Percentiles rank a stretch among this genome's conserved stretches.
Conservation (phyloP, 306 rosid genomes). For the Cucumis hystrix region DNA sequence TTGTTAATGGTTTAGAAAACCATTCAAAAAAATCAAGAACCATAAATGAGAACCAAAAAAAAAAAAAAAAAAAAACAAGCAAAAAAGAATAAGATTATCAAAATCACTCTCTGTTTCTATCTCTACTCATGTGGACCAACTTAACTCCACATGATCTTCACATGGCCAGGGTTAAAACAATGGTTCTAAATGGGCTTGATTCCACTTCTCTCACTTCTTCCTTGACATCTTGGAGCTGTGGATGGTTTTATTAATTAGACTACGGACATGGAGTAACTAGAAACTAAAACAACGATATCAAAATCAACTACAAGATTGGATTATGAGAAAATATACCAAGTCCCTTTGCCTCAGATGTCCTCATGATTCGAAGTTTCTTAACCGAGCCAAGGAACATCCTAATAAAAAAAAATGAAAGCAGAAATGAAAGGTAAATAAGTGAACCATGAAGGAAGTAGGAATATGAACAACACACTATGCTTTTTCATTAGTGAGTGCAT, state of each 20-base stretch:
- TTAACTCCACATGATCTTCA: constrained; percentile 16
- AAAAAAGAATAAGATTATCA: constrained; percentile 24
- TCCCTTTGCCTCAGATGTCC: constrained; percentile 59
- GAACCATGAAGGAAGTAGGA: not conserved
- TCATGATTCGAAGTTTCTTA: constrained; percentile 68
- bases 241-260: not conserved
- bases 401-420: not conserved
- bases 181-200: constrained; percentile 28
- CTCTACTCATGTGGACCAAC: constrained; percentile 32
- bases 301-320: not conserved
- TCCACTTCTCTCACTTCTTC: constrained; percentile 36
- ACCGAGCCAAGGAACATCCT: constrained; percentile 62
- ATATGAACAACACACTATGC: not conserved
- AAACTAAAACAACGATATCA: not conserved
- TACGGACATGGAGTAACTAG: not conserved
- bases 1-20: not conserved
- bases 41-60: constrained; percentile 24
- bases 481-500: constrained; percentile 1
- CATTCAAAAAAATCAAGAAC: constrained; percentile 21
- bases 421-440: not conserved
- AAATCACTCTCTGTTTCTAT: constrained; percentile 21
- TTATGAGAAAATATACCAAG: constrained; percentile 28
- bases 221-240: constrained; percentile 48
- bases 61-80: constrained; percentile 3
- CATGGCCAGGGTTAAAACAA: constrained; percentile 11